A percentile compares a stretch with the other conserved stretches of the same genome.
Evolutionary conservation across 2,329 filamentous ascomycete genomes (phyloP).

Genomic region (Nemania serpens): DNA sequence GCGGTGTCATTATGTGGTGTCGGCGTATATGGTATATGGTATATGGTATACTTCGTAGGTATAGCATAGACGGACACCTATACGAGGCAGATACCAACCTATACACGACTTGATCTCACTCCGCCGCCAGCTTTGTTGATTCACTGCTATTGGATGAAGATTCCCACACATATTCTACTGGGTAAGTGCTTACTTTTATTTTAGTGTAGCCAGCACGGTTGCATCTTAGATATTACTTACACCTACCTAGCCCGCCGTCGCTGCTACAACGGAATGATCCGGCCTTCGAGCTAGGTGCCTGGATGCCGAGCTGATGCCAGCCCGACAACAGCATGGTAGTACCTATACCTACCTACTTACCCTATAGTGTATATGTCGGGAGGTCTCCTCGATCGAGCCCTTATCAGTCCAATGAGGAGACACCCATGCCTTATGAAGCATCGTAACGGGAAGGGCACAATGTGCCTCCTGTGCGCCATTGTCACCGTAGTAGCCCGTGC

Average conservation of each 20-base stretch:
- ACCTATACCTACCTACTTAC: neutral
- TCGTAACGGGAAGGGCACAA: neutral
- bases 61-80: neutral
- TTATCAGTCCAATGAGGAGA: conserved; percentile 28
- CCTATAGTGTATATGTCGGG: conserved; percentile 2
- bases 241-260: conserved; percentile 14
- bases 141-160: conserved; percentile 3
- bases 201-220: conserved; percentile 4
- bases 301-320: conserved; percentile 29
- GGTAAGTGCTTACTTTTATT: conserved; percentile 17
- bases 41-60: too few species aligned
- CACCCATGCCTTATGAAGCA: neutral
- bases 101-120: neutral
- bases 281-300: conserved; percentile 16
- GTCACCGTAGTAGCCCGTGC: conserved; percentile 22
- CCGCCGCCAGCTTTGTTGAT: conserved; percentile 5
- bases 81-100: too few species aligned
- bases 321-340: conserved; percentile 10
- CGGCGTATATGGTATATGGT: neutral
- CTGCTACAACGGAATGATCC: conserved; percentile 22
- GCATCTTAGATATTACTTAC: conserved; percentile 13
- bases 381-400: conserved; percentile 19
- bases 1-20: neutral
- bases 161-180: neutral
- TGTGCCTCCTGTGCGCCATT: conserved; percentile 5